phyloP scores from a whole-genome alignment of 345 rosid genomes.

The Syzygium grande region DNA sequence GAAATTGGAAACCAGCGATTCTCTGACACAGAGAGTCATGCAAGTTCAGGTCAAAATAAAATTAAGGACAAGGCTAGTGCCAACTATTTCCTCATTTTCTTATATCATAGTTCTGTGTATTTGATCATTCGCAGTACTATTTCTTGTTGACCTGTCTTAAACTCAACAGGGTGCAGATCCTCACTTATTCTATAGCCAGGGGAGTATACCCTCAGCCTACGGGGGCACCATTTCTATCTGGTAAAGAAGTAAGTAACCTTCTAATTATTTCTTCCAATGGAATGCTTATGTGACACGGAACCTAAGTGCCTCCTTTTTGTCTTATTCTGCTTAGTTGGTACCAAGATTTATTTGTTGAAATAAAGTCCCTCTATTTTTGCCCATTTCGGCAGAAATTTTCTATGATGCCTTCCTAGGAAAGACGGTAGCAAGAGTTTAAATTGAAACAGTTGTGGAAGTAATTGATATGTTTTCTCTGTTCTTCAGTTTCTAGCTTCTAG shows the following conservation, averaged over 20 bases:
- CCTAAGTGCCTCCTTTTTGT: not conserved
- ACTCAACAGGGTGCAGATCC: conserved; percentile 47
- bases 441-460: not conserved
- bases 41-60: conserved; percentile 44
- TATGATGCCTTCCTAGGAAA: not conserved
- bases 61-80: conserved; percentile 66
- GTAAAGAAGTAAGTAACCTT: conserved; percentile 49
- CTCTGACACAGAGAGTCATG: conserved; percentile 23
- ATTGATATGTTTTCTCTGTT: not conserved
- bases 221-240: conserved; percentile 34
- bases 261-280: not conserved
- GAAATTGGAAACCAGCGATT: conserved; percentile 71
- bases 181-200: conserved; percentile 61
- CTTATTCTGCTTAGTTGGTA: not conserved
- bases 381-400: not conserved
- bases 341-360: not conserved
- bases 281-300: not conserved
- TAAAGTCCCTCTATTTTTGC: not conserved
- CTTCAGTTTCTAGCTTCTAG: not conserved
- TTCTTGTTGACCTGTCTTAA: not conserved
- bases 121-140: not conserved
- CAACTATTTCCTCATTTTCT: not conserved
- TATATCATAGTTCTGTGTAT: not conserved
- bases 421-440: not conserved
- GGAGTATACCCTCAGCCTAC: conserved; percentile 79